Evolutionary conservation across 495 filamentous ascomycete species (phyloP).

Genomic region (Aspergillus biplanus): DNA sequence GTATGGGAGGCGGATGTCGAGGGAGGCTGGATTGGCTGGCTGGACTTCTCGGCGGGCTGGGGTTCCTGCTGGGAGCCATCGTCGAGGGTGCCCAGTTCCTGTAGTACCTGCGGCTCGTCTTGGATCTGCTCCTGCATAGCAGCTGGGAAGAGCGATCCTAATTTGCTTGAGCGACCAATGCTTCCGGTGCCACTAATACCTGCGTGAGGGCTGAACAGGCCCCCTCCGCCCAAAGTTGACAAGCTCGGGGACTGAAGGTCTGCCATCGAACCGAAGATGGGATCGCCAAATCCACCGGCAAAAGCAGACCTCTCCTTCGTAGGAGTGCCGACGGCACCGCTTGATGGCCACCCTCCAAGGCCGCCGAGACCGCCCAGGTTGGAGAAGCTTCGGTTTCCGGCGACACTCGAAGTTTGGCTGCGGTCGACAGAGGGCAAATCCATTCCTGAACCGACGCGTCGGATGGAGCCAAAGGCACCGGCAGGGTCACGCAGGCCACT

Average conservation of each 20-base stretch:
- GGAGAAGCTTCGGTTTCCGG: slow-evolving; percentile 70
- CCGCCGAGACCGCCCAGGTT: slow-evolving; percentile 64
- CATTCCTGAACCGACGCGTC: slow-evolving; percentile 57
- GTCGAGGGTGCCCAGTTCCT: slow-evolving; percentile 57
- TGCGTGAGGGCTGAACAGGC: slow-evolving; percentile 54
- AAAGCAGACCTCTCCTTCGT: slow-evolving; percentile 71
- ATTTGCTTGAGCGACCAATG: slow-evolving; percentile 75
- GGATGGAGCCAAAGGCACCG: slow-evolving; percentile 51
- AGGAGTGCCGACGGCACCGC: slow-evolving; percentile 68
- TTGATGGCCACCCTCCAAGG: slow-evolving; percentile 66
- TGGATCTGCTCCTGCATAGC: slow-evolving; percentile 90
- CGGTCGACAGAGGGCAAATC: slow-evolving; percentile 73
- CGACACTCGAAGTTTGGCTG: slow-evolving; percentile 85
- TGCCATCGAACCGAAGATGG: slow-evolving; percentile 69
- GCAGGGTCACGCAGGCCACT: slow-evolving; percentile 56
- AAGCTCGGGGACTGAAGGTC: slow-evolving; percentile 79
- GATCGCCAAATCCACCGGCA: slow-evolving; percentile 70
- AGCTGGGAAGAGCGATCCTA: slow-evolving; percentile 83
- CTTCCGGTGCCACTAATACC: slow-evolving; percentile 54
- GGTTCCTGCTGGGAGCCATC: slow-evolving; percentile 37
- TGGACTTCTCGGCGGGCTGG: slow-evolving; percentile 30
- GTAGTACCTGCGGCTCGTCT: slow-evolving; percentile 44
- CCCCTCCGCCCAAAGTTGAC: slow-evolving; percentile 59
- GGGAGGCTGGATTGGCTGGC: slow-evolving; percentile 35
- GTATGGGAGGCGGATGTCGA: slow-evolving; percentile 45